Evolutionary conservation across 805 yeast species (phyloP).

Genomic region (Hanseniaspora occidentalis): DNA sequence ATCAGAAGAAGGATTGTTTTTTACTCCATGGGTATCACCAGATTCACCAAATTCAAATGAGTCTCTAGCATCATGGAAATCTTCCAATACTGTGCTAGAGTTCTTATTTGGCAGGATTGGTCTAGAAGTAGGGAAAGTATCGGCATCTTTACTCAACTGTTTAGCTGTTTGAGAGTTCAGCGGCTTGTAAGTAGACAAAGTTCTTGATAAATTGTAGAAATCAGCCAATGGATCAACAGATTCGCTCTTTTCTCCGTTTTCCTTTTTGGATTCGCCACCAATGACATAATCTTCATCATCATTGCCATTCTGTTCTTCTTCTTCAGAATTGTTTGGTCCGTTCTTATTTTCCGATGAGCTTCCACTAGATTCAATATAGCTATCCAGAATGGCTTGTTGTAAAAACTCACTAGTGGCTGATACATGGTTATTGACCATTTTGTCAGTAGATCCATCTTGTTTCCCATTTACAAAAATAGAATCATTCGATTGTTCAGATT

Average conservation of each 20-base stretch:
- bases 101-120: neutral
- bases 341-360: no score
- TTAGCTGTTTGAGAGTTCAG: neutral
- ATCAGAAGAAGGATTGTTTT: neutral
- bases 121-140: neutral
- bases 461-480: neutral
- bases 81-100: neutral
- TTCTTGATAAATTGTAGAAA: conserved; percentile 11
- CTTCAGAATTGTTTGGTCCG: neutral
- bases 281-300: conserved; percentile 5
- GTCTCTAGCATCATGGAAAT: neutral
- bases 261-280: conserved; percentile 20
- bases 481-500: neutral
- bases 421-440: no score
- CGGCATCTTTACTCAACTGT: neutral
- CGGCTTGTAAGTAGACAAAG: conserved; percentile 5
- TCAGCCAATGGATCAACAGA: conserved; percentile 12
- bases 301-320: neutral
- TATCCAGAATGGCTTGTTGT: neutral
- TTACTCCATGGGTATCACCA: neutral
- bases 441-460: neutral
- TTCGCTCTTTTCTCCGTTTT: conserved; percentile 12
- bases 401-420: no score
- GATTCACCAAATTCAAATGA: conserved; percentile 10
- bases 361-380: no score